Evolutionary conservation across 2,329 filamentous ascomycete genomes (phyloP).

Genomic region (Colletotrichum paranaense): DNA sequence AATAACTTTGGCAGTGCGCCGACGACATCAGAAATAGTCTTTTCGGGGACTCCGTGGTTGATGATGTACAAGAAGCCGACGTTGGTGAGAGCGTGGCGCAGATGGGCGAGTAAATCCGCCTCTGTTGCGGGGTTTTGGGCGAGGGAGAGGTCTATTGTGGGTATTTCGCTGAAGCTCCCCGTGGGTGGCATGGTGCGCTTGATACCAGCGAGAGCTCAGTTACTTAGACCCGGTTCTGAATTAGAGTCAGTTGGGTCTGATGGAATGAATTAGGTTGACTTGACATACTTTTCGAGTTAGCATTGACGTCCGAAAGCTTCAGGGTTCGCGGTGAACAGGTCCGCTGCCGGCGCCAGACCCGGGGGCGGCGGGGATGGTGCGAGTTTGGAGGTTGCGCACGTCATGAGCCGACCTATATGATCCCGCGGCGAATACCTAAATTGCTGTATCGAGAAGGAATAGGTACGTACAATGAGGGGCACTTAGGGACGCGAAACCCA

Average conservation of each 20-base stretch:
- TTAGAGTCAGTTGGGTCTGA: too few relatives aligned
- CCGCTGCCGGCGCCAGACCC: conserved; percentile 11
- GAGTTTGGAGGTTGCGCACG: conserved; percentile 16
- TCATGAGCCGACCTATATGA: background rate
- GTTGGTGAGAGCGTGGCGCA: conserved; percentile 59
- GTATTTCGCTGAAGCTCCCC: conserved; percentile 52
- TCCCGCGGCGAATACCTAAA: too few relatives aligned
- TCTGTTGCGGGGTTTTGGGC: conserved; percentile 48
- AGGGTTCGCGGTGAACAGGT: background rate
- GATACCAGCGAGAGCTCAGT: too few relatives aligned
- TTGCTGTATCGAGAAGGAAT: too few relatives aligned
- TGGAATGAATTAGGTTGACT: too few relatives aligned
- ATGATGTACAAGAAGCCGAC: conserved; percentile 65
- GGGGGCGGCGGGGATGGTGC: background rate
- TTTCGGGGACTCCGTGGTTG: conserved; percentile 57
- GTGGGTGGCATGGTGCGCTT: conserved; percentile 4
- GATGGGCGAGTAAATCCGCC: conserved; percentile 50
- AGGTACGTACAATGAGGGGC: too few relatives aligned
- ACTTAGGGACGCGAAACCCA: background rate
- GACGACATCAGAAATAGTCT: conserved; percentile 50
- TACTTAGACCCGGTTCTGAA: too few relatives aligned
- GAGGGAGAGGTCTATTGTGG: conserved; percentile 60
- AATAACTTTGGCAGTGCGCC: conserved; percentile 57
- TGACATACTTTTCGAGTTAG: background rate
- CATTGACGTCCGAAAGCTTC: background rate